Base-by-base conservation (phyloP, 2,329 filamentous ascomycete species). In the Botrytis squamosa region DNA sequence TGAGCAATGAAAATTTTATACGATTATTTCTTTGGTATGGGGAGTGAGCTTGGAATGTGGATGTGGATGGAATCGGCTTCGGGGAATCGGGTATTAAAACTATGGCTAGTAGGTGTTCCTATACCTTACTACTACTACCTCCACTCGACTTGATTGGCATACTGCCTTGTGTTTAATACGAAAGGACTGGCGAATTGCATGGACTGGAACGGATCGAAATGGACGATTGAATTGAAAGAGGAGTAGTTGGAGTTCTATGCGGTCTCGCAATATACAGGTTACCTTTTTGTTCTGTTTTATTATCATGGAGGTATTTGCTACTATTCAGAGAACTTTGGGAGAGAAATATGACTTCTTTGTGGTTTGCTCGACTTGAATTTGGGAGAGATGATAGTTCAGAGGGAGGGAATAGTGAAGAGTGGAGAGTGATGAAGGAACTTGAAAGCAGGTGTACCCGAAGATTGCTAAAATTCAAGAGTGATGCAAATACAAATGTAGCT, bases 1-100 rank as follows among this genome's bases (percentile, higher is more conserved):
- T 22, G 65, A 55, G 33, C 65, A 22, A 68, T 55, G 65, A 52
- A 40, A 55, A 55, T 55, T 68, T 36, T 42, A 40, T 68, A 42
- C 55, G 46, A 55, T 52, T 40, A 55, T 55, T 36, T 49, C 25
- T 42, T 55, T n/a, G 33, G 44, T 36, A 38, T 16, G 22, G 29
- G 65, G 36, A 55, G 22, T 38, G 65, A 49, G 46, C 18, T 55
- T 25, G 33, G 64, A 33, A 38, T 36, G 36, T 9, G 33, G 33
- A 65, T 65, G 40, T 42, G 38, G 4, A 67, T 7, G 65, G 16
- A 66, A 33, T 36, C 22, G 44, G 64, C n/a, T 49, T 65, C 29
- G 29, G 46, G 4, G 44, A 46, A 67, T 40, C 44, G 64, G 38
- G 22, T 62, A 49, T 36, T 49, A 25, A 46, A 22, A 46, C 25